Base-by-base conservation (phyloP, 805 yeast species). In the Candida ipomoeae region DNA sequence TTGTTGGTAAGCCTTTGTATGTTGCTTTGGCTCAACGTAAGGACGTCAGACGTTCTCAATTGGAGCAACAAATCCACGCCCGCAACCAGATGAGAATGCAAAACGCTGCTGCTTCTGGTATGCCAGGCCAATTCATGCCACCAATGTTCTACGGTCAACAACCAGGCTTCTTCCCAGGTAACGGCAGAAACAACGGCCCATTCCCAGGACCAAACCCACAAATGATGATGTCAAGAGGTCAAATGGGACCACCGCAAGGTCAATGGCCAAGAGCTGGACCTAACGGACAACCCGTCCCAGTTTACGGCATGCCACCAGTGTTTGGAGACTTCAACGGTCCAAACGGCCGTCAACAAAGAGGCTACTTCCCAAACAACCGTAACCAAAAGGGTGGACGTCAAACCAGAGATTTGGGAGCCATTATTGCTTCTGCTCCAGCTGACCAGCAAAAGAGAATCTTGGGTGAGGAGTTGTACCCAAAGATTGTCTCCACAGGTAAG, bases 11-110 rank as follows among this genome's bases (percentile, higher is more conserved):
- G 82, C 99, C 98, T 65, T 81, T 94, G 69, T 94, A 92, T 72
- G 99, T 94, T 75, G 97, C 97, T 55, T 84, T 94, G 68, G 99
- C 99, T 63, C 99, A 94, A 83, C 88, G 96, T 75, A 92, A 89
- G 79, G 99, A 92, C 63, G 96, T 89, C 52, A 90, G 99, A 83
- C 87, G 96, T 71, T 82, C 89, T 64, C 98, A 94, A 80, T 81
- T 94, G 71, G 92, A 89, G 73, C 98, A 94, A 79, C 98, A 94
- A 78, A 87, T 90, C 69, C 96, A 88, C 74, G 97, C 97, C 61
- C 89, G 97, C 80, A 89, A 89, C 83, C 97, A 92, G 78, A 83
- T 91, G 86, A 89, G 97, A 82, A 81, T 90, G 82, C 98, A 92
- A 80, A 96, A 90, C 75, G 96, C 91, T 70, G 89, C 89, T 61